Percentiles rank a stretch among this genome's conserved stretches.
These are phyloP conservation scores for Naganishia sp. DNA, from an alignment of 1,284 basidiomycete genomes.

Conservation along the genomic window DNA sequence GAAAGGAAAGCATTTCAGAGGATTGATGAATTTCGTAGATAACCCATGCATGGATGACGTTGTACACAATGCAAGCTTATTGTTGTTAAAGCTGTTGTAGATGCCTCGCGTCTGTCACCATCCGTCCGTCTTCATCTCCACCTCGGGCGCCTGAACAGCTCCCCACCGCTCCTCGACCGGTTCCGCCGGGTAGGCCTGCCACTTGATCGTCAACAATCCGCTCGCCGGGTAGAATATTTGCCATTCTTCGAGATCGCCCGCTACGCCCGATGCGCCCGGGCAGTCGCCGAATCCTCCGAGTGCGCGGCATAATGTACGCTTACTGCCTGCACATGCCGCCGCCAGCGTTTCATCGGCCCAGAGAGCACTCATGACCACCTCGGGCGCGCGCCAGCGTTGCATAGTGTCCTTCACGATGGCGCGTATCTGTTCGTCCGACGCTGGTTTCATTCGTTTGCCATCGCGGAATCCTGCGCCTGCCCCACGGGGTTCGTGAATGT, in stretches of 20 bases:
- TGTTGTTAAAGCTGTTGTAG: slow-evolving; percentile 27
- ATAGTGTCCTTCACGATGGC: slow-evolving; percentile 60
- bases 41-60: slow-evolving; percentile 17
- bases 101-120: slow-evolving; percentile 12
- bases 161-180: slow-evolving; percentile 18
- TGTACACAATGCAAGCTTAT: slow-evolving; percentile 15
- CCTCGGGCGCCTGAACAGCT: slow-evolving; percentile 7
- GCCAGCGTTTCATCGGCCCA: slow-evolving; percentile 68
- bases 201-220: slow-evolving; percentile 38
- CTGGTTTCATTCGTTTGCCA: slow-evolving; percentile 55
- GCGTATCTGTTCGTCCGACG: slow-evolving; percentile 59
- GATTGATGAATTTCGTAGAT: background rate
- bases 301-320: slow-evolving; percentile 45
- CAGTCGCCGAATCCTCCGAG: slow-evolving; percentile 53
- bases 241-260: slow-evolving; percentile 36
- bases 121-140: slow-evolving; percentile 21
- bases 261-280: slow-evolving; percentile 30
- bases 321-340: slow-evolving; percentile 64
- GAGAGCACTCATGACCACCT: slow-evolving; percentile 62
- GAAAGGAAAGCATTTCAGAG: background rate
- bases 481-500: slow-evolving; percentile 56
- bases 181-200: slow-evolving; percentile 35
- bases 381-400: slow-evolving; percentile 58
- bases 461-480: slow-evolving; percentile 30
- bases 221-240: slow-evolving; percentile 37